These are phyloP conservation scores for Solanum ossicruentum DNA, from an alignment of 257 asterid genomes.

Conservation along the genomic window DNA sequence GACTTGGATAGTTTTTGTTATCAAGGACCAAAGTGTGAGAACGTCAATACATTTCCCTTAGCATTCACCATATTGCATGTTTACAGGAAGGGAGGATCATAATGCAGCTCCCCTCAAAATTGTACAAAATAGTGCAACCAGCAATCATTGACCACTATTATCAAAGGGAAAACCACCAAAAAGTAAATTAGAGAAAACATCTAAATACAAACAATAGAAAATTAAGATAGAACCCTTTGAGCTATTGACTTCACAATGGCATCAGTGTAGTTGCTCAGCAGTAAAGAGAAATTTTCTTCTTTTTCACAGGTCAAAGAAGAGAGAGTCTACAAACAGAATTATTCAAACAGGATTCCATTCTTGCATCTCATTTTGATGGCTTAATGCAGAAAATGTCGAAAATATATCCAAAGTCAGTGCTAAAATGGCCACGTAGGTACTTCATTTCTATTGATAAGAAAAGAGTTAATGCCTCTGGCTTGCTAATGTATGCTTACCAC, in stretches of 20 bases:
- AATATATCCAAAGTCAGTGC: not conserved
- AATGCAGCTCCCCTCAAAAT: not conserved
- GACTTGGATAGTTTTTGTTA: not conserved
- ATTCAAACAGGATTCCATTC: not conserved
- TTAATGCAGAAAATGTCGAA: not conserved
- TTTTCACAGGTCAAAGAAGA: not conserved
- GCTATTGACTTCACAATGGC: not conserved
- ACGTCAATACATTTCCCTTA: not conserved
- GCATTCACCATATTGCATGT: not conserved
- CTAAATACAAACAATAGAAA: not conserved
- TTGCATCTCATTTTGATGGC: not conserved
- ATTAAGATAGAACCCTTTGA: not conserved
- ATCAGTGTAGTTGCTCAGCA: not conserved
- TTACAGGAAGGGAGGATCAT: not conserved
- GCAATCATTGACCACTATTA: not conserved
- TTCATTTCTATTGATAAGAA: not conserved
- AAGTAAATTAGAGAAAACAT: not conserved
- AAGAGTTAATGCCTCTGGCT: not conserved
- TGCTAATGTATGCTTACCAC: conserved; percentile 39
- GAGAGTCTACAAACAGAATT: not conserved
- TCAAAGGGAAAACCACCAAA: not conserved
- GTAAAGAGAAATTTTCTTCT: not conserved
- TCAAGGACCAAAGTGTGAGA: not conserved
- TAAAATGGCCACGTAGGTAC: not conserved
- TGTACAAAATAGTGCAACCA: not conserved